Base-by-base conservation (phyloP, 148 eudicot genomes). In the Arctostaphylos glauca region DNA sequence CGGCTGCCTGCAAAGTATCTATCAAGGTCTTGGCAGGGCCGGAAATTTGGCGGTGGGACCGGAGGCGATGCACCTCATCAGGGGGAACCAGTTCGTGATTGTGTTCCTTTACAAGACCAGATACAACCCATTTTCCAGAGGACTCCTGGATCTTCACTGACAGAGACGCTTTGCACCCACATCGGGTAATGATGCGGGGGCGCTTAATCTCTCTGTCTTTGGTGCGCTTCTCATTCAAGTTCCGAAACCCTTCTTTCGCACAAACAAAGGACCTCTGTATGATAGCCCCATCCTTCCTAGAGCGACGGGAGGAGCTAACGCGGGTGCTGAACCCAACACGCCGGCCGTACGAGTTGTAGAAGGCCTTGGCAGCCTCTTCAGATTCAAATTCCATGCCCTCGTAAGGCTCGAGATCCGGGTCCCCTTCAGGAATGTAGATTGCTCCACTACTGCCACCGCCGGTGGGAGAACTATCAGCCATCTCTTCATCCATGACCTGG, bases 1-100 rank as follows among this genome's bases (percentile, higher is more conserved):
- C 93, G 66, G 93, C 93, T n/a, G 93, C 91, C 90, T 90, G 93
- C 81, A 90, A 77, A 6, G 93, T 90, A 78, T 90, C 93, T 38
- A 90, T 90, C 88, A 90, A 77, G 7, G 91, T 89, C 85, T 90
- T 90, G 6, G 93, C 93, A 23, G 93, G 91, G 70, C 93, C 93
- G 6, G 93, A 87, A 46, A 90, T 90, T 77, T 90, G 93, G 0
- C 93, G 66, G 66, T 90, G 93, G 81, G 93, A 90, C 50, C 93
- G 86, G 21, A 90, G 91, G 76, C 91, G 87, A 60, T 90, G 93
- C 53, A 90, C 93, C 86, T 90, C 90, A 14, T 90, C 91, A 2
- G 93, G 90, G 0, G 93, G 88, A 66, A 89, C 93, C 64, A 90
- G 77, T 83, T 87, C 91, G 38, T 90, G 93, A 80, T 90, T 90